Percentiles rank a stretch among this genome's conserved stretches.
phyloP scores from a whole-genome alignment of 805 yeast species.

The Ogataea ramenticola region DNA sequence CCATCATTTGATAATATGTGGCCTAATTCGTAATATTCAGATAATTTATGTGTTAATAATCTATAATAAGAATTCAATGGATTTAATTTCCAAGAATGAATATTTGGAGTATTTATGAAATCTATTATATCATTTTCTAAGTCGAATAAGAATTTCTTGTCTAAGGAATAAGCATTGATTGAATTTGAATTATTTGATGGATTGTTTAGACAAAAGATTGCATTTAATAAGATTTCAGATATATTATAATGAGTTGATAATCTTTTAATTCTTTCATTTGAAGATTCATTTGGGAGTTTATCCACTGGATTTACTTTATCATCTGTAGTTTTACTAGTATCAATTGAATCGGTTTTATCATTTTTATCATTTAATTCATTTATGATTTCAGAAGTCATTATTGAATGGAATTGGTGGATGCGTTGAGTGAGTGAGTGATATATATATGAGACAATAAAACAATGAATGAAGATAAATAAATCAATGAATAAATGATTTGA shows the following conservation, averaged over 20 bases:
- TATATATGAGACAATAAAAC: no score
- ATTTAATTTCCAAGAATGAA: slow-evolving; percentile 35
- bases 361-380: no score
- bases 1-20: slow-evolving; percentile 51
- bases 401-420: no score
- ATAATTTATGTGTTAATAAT: slow-evolving; percentile 60
- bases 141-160: slow-evolving; percentile 41
- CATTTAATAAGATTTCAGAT: slow-evolving; percentile 23
- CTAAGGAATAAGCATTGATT: slow-evolving; percentile 12
- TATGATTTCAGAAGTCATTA: no score
- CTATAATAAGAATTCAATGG: slow-evolving; percentile 66
- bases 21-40: slow-evolving; percentile 56
- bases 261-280: background rate
- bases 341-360: no score
- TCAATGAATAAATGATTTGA: no score
- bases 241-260: slow-evolving; percentile 10
- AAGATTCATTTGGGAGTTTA: background rate
- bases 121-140: slow-evolving; percentile 40
- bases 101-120: slow-evolving; percentile 34
- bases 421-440: no score
- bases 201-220: slow-evolving; percentile 20
- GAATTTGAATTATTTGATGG: slow-evolving; percentile 1
- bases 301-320: no score
- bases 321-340: no score
- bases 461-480: no score